Evolutionary conservation across 163 green algal species (phyloP).

Genomic region (Chlorella variabilis): DNA sequence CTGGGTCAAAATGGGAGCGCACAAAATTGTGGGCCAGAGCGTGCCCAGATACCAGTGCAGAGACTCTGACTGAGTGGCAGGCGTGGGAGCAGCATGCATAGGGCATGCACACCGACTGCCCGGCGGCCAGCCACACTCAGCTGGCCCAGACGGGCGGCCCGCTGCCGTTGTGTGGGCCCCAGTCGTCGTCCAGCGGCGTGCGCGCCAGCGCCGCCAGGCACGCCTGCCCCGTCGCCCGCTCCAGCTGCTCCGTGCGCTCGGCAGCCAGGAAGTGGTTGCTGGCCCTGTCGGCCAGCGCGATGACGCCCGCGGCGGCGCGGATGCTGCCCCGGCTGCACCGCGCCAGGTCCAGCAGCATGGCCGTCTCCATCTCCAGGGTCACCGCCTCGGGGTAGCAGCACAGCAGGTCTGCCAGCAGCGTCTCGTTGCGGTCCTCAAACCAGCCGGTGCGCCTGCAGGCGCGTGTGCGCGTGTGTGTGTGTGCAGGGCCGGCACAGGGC

Average conservation of each 20-base stretch:
- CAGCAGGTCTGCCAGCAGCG: conserved; percentile 47
- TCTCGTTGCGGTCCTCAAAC: conserved; percentile 70
- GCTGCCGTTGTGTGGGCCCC: conserved; percentile 14
- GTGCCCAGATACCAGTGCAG: no score
- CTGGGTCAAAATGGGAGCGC: no score
- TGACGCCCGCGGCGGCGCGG: conserved; percentile 57
- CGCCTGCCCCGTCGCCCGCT: conserved; percentile 29
- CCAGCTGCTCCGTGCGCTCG: conserved; percentile 54
- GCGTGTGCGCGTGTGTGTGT: no score
- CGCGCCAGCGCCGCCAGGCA: conserved; percentile 30
- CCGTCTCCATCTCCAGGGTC: conserved; percentile 83
- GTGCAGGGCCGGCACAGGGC: no score
- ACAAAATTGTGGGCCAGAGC: no score
- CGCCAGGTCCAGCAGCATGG: conserved; percentile 78
- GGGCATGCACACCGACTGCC: no score
- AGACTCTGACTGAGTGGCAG: no score
- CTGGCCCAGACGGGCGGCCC: background rate
- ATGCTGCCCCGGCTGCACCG: conserved; percentile 65
- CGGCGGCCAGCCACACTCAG: no score
- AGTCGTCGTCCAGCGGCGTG: conserved; percentile 22
- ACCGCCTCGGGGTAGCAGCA: conserved; percentile 53
- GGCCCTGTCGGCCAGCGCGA: conserved; percentile 64
- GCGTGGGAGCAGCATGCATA: no score
- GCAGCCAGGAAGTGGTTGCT: conserved; percentile 61
- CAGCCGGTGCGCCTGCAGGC: background rate